phyloP scores from a whole-genome alignment of 768 basidiomycete species.

The Rhodotorula diobovata region DNA sequence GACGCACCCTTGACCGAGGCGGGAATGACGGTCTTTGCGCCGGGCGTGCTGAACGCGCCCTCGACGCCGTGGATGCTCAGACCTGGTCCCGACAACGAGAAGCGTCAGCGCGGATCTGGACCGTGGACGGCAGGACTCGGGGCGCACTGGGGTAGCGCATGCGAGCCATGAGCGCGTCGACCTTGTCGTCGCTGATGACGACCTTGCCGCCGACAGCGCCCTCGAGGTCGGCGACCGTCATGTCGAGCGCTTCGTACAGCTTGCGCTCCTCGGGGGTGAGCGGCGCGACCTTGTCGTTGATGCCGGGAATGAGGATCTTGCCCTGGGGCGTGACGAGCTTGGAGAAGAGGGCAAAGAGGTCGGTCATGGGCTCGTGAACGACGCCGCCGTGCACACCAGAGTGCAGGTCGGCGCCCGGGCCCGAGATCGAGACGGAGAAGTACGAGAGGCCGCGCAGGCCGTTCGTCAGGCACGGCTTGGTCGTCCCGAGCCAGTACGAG shows the following conservation, averaged over 20 bases:
- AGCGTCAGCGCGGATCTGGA: too few species aligned
- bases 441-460: slow-evolving; percentile 51
- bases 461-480: slow-evolving; percentile 47
- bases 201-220: slow-evolving; percentile 68
- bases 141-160: slow-evolving; percentile 58
- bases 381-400: slow-evolving; percentile 79
- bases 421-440: slow-evolving; percentile 73
- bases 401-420: slow-evolving; percentile 82
- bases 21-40: slow-evolving; percentile 90
- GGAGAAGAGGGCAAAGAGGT: slow-evolving; percentile 74
- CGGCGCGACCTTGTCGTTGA: slow-evolving; percentile 68
- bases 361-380: slow-evolving; percentile 86
- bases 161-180: slow-evolving; percentile 77
- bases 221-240: slow-evolving; percentile 63
- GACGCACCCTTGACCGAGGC: slow-evolving; percentile 58
- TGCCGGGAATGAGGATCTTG: slow-evolving; percentile 80
- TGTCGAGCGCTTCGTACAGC: slow-evolving; percentile 71
- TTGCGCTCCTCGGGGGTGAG: slow-evolving; percentile 67
- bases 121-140: slow-evolving; percentile 50
- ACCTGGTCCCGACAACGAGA: neutral
- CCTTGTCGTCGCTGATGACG: slow-evolving; percentile 71
- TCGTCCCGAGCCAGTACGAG: slow-evolving; percentile 42
- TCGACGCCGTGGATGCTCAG: slow-evolving; percentile 93
- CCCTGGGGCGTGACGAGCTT: slow-evolving; percentile 74
- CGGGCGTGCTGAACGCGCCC: slow-evolving; percentile 79